Conservation (phyloP, 345 rosid genomes). For the Pugionium cornutum region DNA sequence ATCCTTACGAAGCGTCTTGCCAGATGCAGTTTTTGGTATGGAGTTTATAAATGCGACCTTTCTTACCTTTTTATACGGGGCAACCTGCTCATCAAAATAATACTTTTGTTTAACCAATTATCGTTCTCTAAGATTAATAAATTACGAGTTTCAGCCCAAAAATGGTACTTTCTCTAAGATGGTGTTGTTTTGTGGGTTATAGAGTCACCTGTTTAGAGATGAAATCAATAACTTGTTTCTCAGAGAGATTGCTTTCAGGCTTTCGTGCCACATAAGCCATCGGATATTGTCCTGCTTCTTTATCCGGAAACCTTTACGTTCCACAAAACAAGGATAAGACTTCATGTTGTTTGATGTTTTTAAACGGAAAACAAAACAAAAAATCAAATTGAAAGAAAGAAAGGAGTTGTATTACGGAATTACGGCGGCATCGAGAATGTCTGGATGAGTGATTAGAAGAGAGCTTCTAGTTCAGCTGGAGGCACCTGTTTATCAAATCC, state of each 20-base stretch:
- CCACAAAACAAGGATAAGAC: neutral
- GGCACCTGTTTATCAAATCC: conserved; percentile 52
- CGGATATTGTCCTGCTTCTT: conserved; percentile 73
- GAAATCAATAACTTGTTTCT: conserved; percentile 56
- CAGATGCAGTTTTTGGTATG: conserved; percentile 77
- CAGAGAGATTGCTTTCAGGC: conserved; percentile 46
- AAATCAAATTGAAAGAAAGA: neutral
- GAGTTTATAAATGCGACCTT: conserved; percentile 44
- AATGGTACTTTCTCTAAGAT: too few species aligned
- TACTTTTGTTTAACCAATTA: too few species aligned
- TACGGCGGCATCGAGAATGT: conserved; percentile 72
- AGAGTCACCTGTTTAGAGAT: conserved; percentile 57
- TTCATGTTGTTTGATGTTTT: neutral
- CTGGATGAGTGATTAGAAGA: conserved; percentile 64
- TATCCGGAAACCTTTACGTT: conserved; percentile 65
- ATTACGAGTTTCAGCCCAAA: too few species aligned
- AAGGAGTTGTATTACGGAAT: conserved; percentile 50
- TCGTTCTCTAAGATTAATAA: too few species aligned
- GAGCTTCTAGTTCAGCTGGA: conserved; percentile 85
- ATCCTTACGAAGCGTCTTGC: conserved; percentile 85
- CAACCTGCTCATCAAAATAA: conserved; percentile 54
- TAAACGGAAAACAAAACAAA: neutral
- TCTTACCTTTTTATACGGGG: conserved; percentile 75
- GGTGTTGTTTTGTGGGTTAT: neutral
- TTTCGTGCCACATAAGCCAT: conserved; percentile 77